phyloP scores from a whole-genome alignment of 1,139 yeast genomes.

The Saccharomyces hybrid region DNA sequence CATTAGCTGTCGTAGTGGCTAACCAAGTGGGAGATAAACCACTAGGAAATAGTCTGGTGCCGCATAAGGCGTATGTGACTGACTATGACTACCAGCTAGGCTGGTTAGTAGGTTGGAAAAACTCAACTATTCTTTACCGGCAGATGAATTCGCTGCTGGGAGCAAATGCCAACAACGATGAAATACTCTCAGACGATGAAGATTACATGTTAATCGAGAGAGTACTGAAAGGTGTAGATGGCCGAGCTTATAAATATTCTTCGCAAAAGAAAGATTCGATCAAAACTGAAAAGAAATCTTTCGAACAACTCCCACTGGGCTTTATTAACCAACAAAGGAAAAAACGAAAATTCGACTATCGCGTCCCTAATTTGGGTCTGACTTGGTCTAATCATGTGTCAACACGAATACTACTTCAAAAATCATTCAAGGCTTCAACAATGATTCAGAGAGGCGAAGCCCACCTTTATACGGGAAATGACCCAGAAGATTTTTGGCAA shows the following conservation, averaged over 20 bases:
- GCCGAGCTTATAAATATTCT: not conserved
- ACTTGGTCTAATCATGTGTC: constrained; percentile 38
- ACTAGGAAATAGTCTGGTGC: constrained; percentile 17
- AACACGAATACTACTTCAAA: constrained; percentile 35
- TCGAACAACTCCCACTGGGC: not conserved
- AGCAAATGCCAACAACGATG: constrained; percentile 6
- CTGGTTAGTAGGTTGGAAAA: constrained; percentile 71
- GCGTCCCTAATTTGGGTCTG: constrained; percentile 39
- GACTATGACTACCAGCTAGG: constrained; percentile 64
- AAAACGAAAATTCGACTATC: constrained; percentile 24
- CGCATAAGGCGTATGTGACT: constrained; percentile 31
- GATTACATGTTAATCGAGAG: constrained; percentile 24
- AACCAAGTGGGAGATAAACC: constrained; percentile 75
- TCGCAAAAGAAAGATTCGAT: not conserved
- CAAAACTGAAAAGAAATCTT: not conserved
- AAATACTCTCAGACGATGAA: constrained; percentile 30
- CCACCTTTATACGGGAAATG: constrained; percentile 19
- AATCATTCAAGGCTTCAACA: constrained; percentile 29
- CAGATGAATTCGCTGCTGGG: constrained; percentile 19
- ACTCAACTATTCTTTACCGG: constrained; percentile 31
- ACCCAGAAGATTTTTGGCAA: constrained; percentile 28
- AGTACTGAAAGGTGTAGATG: constrained; percentile 1
- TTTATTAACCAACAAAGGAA: constrained; percentile 3
- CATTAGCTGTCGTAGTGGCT: constrained; percentile 60
- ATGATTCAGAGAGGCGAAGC: constrained; percentile 25